phyloP scores from a whole-genome alignment of 2,329 filamentous ascomycete species.

The Trichoderma endophyticum region DNA sequence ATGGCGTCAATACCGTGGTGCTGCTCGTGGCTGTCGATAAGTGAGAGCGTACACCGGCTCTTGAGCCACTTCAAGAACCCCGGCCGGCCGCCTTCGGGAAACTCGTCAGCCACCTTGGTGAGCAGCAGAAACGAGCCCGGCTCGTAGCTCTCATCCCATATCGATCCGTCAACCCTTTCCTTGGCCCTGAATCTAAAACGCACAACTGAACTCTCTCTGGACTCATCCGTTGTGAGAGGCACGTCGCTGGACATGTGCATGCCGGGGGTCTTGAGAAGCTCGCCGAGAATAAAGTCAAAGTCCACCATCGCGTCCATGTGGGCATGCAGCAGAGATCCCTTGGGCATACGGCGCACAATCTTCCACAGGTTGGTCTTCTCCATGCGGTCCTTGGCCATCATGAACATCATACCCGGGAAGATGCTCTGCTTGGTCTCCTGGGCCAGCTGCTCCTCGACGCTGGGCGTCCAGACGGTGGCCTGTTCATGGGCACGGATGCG shows the following conservation, averaged over 20 bases:
- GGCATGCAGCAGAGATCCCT: slow-evolving; percentile 80
- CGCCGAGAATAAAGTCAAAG: slow-evolving; percentile 72
- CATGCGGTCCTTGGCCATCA: slow-evolving; percentile 79
- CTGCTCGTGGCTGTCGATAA: slow-evolving; percentile 71
- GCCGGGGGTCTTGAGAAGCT: slow-evolving; percentile 67
- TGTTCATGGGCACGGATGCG: slow-evolving; percentile 77
- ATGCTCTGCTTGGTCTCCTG: slow-evolving; percentile 60
- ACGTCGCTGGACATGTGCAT: slow-evolving; percentile 66
- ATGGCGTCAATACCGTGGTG: slow-evolving; percentile 80
- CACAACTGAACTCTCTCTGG: slow-evolving; percentile 54
- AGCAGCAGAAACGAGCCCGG: slow-evolving; percentile 57
- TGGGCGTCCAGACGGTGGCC: slow-evolving; percentile 70
- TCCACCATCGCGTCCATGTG: slow-evolving; percentile 92
- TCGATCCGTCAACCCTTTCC: slow-evolving; percentile 43
- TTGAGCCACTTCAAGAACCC: slow-evolving; percentile 79
- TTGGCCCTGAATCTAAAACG: slow-evolving; percentile 59
- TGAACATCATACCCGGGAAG: slow-evolving; percentile 93
- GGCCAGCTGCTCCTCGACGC: slow-evolving; percentile 67
- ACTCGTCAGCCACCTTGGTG: slow-evolving; percentile 64
- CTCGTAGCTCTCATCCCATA: slow-evolving; percentile 67
- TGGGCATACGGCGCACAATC: slow-evolving; percentile 83
- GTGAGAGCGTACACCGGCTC: slow-evolving; percentile 66
- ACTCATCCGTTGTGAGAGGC: slow-evolving; percentile 52
- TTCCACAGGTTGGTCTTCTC: slow-evolving; percentile 81
- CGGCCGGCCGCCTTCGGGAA: slow-evolving; percentile 65